Base-by-base conservation (phyloP, 164 flowering plant genomes). In the Echeveria elegans region DNA sequence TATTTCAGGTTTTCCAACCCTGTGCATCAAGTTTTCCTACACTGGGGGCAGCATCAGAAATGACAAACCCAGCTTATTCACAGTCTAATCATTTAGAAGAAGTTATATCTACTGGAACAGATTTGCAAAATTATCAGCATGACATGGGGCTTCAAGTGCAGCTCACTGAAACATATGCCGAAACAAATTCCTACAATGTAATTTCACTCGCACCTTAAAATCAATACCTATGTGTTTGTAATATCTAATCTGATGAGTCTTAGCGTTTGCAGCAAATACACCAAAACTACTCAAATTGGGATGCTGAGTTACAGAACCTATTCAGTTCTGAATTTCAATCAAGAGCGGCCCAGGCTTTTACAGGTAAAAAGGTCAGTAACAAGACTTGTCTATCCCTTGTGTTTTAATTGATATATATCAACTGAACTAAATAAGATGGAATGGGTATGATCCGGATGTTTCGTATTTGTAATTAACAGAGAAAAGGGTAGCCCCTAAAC, bases 111-210 rank as follows among this genome's bases (percentile, higher is more conserved):
- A 70, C 82, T 43, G 85, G 85, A 19, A 48, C 79, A 65, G 89
- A 84, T 47, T 72, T 85, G 77, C 81, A 79, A 24, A 70, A 72
- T 21, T 81, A 72, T 70, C 68, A 80, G 23, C 63, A 77, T 9
- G 93, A 86, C 29, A 68, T 82, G 75, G 81, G 72, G 10, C 83
- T 85, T 10, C 73, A 82, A 28, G 73, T 88, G 77, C 97, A 1
- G 28, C 78, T 38, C 87, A 87, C 0, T 88, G 61, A 89, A 5
- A 41, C 83, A 21, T 83, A 80, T 63, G 31, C 82, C 1, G 88
- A 87, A 30, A 29, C 87, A 52, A 74, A 92, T 40, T 81, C 81
- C 77, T 79, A 84, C 77, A 77, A 75, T 75, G 98, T 89, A 83
- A 80, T 60, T 70, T 41, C 66, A 66, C 63, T 37, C 56, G 7